Base-by-base conservation (phyloP, 164 flowering plant species). In the Nelumbo lutea region DNA sequence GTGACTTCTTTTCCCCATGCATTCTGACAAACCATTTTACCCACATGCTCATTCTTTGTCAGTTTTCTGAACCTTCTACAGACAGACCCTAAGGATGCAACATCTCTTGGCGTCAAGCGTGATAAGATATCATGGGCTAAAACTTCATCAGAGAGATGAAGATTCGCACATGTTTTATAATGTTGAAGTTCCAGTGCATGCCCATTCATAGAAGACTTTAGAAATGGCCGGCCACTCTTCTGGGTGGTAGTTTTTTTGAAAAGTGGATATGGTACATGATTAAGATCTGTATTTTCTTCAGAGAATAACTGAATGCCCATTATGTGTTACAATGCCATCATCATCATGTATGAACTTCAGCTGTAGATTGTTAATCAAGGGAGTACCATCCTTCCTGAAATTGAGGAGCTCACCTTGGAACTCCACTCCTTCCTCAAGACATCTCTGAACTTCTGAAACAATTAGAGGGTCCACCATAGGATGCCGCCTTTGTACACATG, bases 331-430 rank as follows among this genome's bases (percentile, higher is more conserved):
- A 6, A 69, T 68, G 0, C 81, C 87, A 68, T 87, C 91, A 71
- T 87, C 88, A 39, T 85, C 90, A 74, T 72, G 80, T 62, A 87
- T 87, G 40, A 85, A 87, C 63, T 81, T 79, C 65, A 87, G 64
- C 42, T 85, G 78, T 74, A 87, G 62, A 51, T 82, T 76, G 67
- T 87, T 87, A 87, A 85, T 85, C 70, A 87, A 44, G 55, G 91
- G 91, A 67, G 87, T 72, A 14, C 91, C 91, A 79, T 87, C 91
- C 73, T 87, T 87, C 72, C 83, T 73, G 56, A 87, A 87, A 75
- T 87, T 87, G 70, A 87, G 72, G 64, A 87, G 66, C 39, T 87
- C 91, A 6, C 91, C 88, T 69, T 81, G 84, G 67, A 85, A 87
- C 68, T 85, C 88, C 70, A 77, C 72, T 45, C 88, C 91, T 64